Evolutionary conservation across 2,329 filamentous ascomycete species (phyloP), one percentile per base, ranked within the genome.

Genomic region (Neofusicoccum umdonicola): DNA sequence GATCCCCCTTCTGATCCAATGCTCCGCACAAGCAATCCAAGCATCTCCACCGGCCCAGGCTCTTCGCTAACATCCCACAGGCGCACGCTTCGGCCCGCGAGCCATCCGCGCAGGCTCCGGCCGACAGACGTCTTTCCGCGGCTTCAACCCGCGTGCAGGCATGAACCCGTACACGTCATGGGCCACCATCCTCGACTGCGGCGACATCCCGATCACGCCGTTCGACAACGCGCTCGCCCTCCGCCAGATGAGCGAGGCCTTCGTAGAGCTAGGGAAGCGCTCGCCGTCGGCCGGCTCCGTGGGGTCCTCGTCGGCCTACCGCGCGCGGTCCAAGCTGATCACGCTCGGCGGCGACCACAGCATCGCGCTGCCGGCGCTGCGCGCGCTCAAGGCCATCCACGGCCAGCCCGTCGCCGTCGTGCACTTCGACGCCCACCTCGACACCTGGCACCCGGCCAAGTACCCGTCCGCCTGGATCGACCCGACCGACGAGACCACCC

Each of bases 201-300:
- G 93, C 52, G 93, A 97, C 74, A 92, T 97, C 64, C 92, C 93
- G 34, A 83, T 96, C 69, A 91, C 90, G 0, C 93, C 93, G 0
- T 89, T 96, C 70, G 92, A 97, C 80, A 97, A 97, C 75, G 87
- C 82, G 1, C 82, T 96, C 15, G 93, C 93, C 0, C 81, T 93
- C 62, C 82, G 84, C 50, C 93, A 97, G 78, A 96, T 97, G 92
- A 91, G 86, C 37, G 87, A 89, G 72, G 92, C 91, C 0, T 93
- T 91, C 75, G 80, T 83, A 6, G 89, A 93, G 77, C 87, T 96
- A 2, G 82, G 84, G 2, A 79, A 80, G 11, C 80, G 82, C 45
- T 71, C 74, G 5, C 71, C 77, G 11, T 75, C 78, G 1, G 66
- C 72, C 41, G 71, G 72, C 35, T 78, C 76, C 58, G 67, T 67